Evolutionary conservation across 306 rosid species (phyloP).

Genomic region (Fagus crenata): DNA sequence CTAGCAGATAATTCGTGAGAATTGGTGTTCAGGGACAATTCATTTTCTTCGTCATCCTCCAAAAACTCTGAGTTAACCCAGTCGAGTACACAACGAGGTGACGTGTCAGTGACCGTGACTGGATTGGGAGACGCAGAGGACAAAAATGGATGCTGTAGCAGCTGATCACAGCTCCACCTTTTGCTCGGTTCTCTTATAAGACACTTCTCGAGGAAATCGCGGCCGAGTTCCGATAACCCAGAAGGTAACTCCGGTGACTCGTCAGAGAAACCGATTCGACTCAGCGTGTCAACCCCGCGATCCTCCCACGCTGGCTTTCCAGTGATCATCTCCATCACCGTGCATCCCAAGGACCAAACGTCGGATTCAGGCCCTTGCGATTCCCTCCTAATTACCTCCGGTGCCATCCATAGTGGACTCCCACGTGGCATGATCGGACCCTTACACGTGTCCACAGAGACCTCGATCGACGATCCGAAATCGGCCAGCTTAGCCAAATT

Average conservation of each 20-base stretch:
- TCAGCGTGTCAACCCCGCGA: constrained; percentile 54
- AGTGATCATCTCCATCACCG: constrained; percentile 77
- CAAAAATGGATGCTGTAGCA: constrained; percentile 79
- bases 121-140: constrained; percentile 20
- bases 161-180: constrained; percentile 87
- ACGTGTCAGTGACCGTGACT: constrained; percentile 33
- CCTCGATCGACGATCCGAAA: constrained; percentile 66
- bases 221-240: constrained; percentile 56
- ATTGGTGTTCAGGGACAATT: neutral
- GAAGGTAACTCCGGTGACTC: constrained; percentile 56
- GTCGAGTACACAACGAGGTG: constrained; percentile 86
- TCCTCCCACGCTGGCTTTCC: constrained; percentile 83
- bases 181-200: constrained; percentile 43
- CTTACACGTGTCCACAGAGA: neutral
- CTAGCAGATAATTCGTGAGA: constrained; percentile 12
- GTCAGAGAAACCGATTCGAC: constrained; percentile 57
- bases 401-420: constrained; percentile 98
- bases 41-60: constrained; percentile 30
- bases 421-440: constrained; percentile 54
- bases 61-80: constrained; percentile 52
- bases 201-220: constrained; percentile 68
- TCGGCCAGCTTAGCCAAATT: constrained; percentile 63
- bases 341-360: constrained; percentile 91
- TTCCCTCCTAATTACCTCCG: constrained; percentile 77
- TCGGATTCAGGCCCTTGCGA: constrained; percentile 82